Evolutionary conservation across 495 filamentous ascomycete species (phyloP), one percentile per base, ranked within the genome.

Genomic region (Chaetomidium leptoderma): DNA sequence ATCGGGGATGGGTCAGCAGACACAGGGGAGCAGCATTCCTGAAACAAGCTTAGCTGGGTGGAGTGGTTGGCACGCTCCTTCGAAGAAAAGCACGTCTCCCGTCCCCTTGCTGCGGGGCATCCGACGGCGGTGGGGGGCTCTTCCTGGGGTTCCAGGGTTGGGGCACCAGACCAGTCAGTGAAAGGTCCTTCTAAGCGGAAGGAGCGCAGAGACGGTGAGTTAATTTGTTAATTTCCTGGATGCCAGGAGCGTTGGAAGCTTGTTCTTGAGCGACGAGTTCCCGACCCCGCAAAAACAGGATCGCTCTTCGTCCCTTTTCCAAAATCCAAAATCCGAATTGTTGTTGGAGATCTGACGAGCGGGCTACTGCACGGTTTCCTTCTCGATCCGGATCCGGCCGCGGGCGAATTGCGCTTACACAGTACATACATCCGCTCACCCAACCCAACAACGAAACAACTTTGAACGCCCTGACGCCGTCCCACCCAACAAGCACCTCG

Each of bases 1-100:
- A 33, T 49, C 30, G 17, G 19, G 17, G 33, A 17, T 46, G 30
- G 19, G 26, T 29, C 26, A 40, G 43, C 10, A 17, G 29, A 7
- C 42, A 30, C 11, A 43, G 16, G 47, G 45, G 40, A n/a, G 57
- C 42, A 53, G 21, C 13, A 8, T 35, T 16, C 42, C 48, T 58
- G 53, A 61, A 64, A 61, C 57, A 40, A 58, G 58, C 46, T 43
- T 58, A 64, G 62, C 30, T n/a, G 43, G n/a, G 54, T 58, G 62
- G 62, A 51, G 48, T 23, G 10, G 11, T 13, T 27, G 4, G 17
- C 36, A n/a, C 42, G 17, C 1, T 30, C 23, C 17, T 49, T 3
- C 46, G 6, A 35, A 30, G 17, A 47, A 47, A 47, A 47, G 49
- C 23, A 29, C 23, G n/a, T n/a, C n/a, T n/a, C n/a, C n/a, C n/a